Evolutionary conservation across 208 protist genomes (phyloP), one percentile per base, ranked within the genome.

Genomic region (Naegleria gruberi): DNA sequence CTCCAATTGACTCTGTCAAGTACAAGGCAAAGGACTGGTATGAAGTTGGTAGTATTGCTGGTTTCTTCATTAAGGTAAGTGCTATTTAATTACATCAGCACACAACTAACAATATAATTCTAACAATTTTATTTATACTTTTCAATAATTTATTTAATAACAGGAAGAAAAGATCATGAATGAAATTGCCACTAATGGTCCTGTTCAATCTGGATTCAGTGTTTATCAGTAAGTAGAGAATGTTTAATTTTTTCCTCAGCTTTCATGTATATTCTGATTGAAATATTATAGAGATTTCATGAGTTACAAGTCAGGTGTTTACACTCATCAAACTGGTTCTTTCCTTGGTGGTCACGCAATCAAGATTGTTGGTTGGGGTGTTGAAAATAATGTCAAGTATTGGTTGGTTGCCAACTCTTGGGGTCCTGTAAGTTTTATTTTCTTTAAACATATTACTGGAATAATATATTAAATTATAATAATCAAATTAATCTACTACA

Each of bases 331-430:
- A 74, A 92, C 91, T 73, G 95, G 95, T 82, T 42, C 89, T 0
- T 81, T 82, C 74, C 93, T 96, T 87, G 96, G 96, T 86, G 95
- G 95, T 82, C 96, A 97, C 90, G 96, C 96, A 41, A 94, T 98
- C 92, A 92, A 93, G 74, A 90, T 98, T 87, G 93, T 97, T 85
- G 96, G 96, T 85, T 98, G 95, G 95, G 96, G 96, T 82, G 91
- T 87, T 55, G 83, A 87, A 19, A 41, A 17, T 55, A 94, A 94
- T 46, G 83, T 92, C 40, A 90, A 91, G 86, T 98, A 97, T 94
- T 98, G 96, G 96, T 94, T 95, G 89, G 94, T 98, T 90, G 95
- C 94, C 30, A 98, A 98, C 94, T 97, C 95, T 92, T 97, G 96
- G 96, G 96, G 96, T n/a, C n/a, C n/a, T n/a, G 51, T 65, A 65